Percentiles rank a stretch among this genome's conserved stretches.
Conservation (phyloP, 129 eudicot genomes). For the Flaveria linearis region DNA sequence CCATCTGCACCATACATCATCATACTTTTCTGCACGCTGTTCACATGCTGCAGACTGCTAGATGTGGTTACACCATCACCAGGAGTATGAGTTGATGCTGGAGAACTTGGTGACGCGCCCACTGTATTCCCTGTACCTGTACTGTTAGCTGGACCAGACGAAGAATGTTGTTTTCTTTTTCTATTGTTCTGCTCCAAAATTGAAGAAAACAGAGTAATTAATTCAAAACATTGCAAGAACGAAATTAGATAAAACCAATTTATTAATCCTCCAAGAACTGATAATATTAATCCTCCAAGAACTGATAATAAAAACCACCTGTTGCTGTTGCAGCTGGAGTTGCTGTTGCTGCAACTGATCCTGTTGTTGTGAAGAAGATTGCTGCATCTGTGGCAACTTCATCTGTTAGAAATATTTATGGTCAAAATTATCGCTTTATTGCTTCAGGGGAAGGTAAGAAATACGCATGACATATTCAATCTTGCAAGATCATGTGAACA, state of each 20-base stretch:
- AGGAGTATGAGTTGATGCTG: constrained; percentile 91
- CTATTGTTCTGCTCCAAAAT: constrained; percentile 59
- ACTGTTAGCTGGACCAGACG: constrained; percentile 97
- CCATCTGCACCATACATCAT: constrained; percentile 90
- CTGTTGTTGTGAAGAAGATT: constrained; percentile 82
- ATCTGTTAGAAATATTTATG: constrained; percentile 46
- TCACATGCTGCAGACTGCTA: constrained; percentile 80
- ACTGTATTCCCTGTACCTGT: constrained; percentile 97
- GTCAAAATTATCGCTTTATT: constrained; percentile 18
- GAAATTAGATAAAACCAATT: constrained; percentile 3
- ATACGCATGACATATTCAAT: neutral
- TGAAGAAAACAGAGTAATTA: constrained; percentile 13
- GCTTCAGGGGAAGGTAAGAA: neutral
- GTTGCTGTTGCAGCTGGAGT: constrained; percentile 66
- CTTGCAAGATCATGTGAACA: constrained; percentile 13
- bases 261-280: constrained; percentile 2
- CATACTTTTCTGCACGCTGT: constrained; percentile 73
- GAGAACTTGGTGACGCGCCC: constrained; percentile 93
- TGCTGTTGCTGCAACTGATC: constrained; percentile 81
- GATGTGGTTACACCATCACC: constrained; percentile 84
- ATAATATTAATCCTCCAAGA: neutral
- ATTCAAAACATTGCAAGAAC: neutral
- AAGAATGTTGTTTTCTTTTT: constrained; percentile 93
- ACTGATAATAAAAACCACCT: constrained; percentile 43
- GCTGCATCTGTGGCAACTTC: constrained; percentile 88